These are phyloP conservation scores for Fusarium irregulare DNA, from an alignment of 2,329 filamentous ascomycete species.

Conservation along the genomic window DNA sequence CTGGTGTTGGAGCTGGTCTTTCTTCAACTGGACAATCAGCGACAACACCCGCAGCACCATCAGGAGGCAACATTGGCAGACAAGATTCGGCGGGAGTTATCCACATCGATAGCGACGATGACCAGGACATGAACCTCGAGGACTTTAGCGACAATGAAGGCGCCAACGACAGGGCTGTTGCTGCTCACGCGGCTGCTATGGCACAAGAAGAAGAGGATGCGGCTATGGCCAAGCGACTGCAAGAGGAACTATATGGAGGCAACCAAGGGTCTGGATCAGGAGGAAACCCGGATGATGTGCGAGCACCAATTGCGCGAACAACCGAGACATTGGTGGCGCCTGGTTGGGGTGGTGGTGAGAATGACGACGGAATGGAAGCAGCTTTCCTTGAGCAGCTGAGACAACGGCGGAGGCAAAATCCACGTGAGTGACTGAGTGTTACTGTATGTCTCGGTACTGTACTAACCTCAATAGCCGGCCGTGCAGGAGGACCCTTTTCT, in stretches of 20 bases:
- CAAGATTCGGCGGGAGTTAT: conserved; percentile 62
- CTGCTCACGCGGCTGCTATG: conserved; percentile 54
- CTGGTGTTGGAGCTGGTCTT: conserved; percentile 50
- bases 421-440: conserved; percentile 44
- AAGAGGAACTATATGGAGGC: conserved; percentile 87
- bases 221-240: conserved; percentile 88
- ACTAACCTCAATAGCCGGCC: conserved; percentile 23
- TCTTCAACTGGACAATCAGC: conserved; percentile 34
- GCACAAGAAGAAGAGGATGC: conserved; percentile 87
- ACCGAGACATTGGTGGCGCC: conserved; percentile 92
- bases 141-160: conserved; percentile 55
- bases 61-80: conserved; percentile 45
- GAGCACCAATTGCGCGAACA: conserved; percentile 90
- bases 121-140: conserved; percentile 57
- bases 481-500: conserved; percentile 52
- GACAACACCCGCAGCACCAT: conserved; percentile 41
- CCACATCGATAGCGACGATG: conserved; percentile 63
- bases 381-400: conserved; percentile 75
- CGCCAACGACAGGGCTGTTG: conserved; percentile 56
- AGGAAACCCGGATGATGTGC: conserved; percentile 69
- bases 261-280: conserved; percentile 51
- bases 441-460: neutral
- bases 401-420: conserved; percentile 51
- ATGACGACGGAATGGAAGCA: conserved; percentile 64
- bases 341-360: conserved; percentile 59